Evolutionary conservation across 495 filamentous ascomycete species (phyloP).

Genomic region (Penicillium silybi): DNA sequence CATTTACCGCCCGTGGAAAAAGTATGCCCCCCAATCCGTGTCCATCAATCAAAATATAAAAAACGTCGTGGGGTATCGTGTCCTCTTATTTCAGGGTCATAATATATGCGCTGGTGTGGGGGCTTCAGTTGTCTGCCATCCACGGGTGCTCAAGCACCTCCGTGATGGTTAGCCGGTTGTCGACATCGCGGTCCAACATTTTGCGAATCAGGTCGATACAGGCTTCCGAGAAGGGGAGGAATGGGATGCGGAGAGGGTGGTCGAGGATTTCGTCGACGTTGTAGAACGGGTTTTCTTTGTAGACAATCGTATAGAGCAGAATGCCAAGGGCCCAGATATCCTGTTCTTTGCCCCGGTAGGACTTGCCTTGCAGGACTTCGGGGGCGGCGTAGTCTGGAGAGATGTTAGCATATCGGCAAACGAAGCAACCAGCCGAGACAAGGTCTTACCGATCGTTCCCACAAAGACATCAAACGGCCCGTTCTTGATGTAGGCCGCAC

Average conservation of each 20-base stretch:
- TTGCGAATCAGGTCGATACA: conserved; percentile 83
- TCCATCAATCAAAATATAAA: conserved; percentile 20
- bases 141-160: conserved; percentile 84
- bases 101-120: conserved; percentile 1
- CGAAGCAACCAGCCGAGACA: not conserved
- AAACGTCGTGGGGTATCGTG: conserved; percentile 33
- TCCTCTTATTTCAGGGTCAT: conserved; percentile 20
- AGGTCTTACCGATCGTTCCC: conserved; percentile 84
- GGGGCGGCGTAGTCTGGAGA: conserved; percentile 91
- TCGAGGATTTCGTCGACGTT: conserved; percentile 99
- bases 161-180: conserved; percentile 73
- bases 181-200: conserved; percentile 90
- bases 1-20: not conserved
- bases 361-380: conserved; percentile 89
- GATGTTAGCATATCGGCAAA: not conserved
- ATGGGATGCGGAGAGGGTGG: conserved; percentile 87
- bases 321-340: conserved; percentile 99
- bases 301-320: conserved; percentile 95
- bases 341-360: conserved; percentile 94
- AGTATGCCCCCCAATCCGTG: conserved; percentile 7
- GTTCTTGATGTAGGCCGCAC: conserved; percentile 95
- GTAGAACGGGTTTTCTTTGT: conserved; percentile 99
- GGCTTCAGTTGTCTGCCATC: conserved; percentile 39
- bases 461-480: conserved; percentile 99
- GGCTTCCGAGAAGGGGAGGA: conserved; percentile 77